Percentiles rank a stretch among this genome's conserved stretches.
Evolutionary conservation across 495 filamentous ascomycete species (phyloP).

Genomic region (Pyronema domesticum): DNA sequence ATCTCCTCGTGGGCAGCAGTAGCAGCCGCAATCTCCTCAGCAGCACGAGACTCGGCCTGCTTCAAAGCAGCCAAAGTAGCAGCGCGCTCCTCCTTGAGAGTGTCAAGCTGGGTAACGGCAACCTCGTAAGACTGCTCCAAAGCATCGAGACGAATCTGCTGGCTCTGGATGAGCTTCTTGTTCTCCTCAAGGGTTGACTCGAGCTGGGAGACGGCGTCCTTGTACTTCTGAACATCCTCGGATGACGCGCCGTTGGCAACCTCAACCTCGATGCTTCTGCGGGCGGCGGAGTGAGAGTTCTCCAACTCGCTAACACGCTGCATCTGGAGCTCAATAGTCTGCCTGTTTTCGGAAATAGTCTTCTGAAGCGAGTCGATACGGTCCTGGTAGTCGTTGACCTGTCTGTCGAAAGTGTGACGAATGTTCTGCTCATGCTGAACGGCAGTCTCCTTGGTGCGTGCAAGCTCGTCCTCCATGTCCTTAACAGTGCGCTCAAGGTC

Average conservation of each 20-base stretch:
- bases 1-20: slow-evolving; percentile 14
- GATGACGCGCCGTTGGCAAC: slow-evolving; percentile 17
- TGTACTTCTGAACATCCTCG: slow-evolving; percentile 11
- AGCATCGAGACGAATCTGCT: slow-evolving; percentile 17
- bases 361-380: slow-evolving; percentile 47
- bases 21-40: slow-evolving; percentile 6
- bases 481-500: slow-evolving; percentile 51
- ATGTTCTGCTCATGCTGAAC: slow-evolving; percentile 16
- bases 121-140: slow-evolving; percentile 23
- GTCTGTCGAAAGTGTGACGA: slow-evolving; percentile 31
- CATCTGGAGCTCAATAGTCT: slow-evolving; percentile 44
- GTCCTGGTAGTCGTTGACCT: slow-evolving; percentile 43
- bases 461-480: slow-evolving; percentile 46
- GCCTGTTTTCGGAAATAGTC: slow-evolving; percentile 64
- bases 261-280: slow-evolving; percentile 36
- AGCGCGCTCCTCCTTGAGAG: slow-evolving; percentile 31
- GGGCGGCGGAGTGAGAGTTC: slow-evolving; percentile 40
- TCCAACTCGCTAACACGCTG: slow-evolving; percentile 49
- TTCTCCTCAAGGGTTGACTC: slow-evolving; percentile 20
- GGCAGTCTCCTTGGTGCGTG: slow-evolving; percentile 25
- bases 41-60: slow-evolving; percentile 14
- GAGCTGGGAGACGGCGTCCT: slow-evolving; percentile 11
- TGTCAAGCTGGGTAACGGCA: slow-evolving; percentile 24
- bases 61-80: slow-evolving; percentile 19
- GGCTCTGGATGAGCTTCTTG: slow-evolving; percentile 18